Conservation (phyloP, 2,329 filamentous ascomycete species). For the Penicillium sp. region DNA sequence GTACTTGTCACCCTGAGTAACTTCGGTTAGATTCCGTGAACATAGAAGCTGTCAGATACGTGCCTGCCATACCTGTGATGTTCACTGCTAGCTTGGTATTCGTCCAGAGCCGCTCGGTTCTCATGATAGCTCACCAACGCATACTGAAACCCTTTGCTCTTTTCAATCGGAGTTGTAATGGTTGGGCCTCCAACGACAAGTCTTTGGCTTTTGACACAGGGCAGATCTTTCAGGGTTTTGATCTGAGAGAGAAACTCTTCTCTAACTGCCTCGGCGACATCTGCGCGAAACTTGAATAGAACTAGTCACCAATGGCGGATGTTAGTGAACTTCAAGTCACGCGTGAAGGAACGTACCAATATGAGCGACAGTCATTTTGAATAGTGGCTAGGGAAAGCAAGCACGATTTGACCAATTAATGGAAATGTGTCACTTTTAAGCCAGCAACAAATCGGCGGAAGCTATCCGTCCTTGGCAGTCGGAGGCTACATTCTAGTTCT, state of each 20-base stretch:
- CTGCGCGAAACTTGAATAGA: constrained; percentile 50
- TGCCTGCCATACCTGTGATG: constrained; percentile 45
- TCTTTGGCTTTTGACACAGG: constrained; percentile 50
- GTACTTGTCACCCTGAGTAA: constrained; percentile 49
- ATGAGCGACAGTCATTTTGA: constrained; percentile 26
- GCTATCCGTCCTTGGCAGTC: not conserved
- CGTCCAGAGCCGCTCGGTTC: constrained; percentile 45
- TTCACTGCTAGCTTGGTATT: constrained; percentile 54
- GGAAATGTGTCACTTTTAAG: not conserved
- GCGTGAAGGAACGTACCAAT: constrained; percentile 18
- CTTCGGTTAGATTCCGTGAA: not conserved
- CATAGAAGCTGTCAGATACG: not conserved
- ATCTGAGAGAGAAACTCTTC: constrained; percentile 49
- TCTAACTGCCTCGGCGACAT: constrained; percentile 45
- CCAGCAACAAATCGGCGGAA: not conserved
- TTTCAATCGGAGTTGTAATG: constrained; percentile 52
- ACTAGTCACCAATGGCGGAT: constrained; percentile 33
- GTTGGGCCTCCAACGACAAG: constrained; percentile 55
- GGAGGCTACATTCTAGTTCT: not conserved
- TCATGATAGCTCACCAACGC: constrained; percentile 54
- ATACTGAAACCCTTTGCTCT: constrained; percentile 55
- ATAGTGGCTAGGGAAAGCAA: not conserved
- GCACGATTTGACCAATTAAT: not conserved
- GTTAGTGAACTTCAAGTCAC: not conserved
- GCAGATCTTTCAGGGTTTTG: constrained; percentile 49